A percentile compares a stretch with the other conserved stretches of the same genome.
phyloP scores from a whole-genome alignment of 306 rosid species.

The Vachellia collinsii region DNA sequence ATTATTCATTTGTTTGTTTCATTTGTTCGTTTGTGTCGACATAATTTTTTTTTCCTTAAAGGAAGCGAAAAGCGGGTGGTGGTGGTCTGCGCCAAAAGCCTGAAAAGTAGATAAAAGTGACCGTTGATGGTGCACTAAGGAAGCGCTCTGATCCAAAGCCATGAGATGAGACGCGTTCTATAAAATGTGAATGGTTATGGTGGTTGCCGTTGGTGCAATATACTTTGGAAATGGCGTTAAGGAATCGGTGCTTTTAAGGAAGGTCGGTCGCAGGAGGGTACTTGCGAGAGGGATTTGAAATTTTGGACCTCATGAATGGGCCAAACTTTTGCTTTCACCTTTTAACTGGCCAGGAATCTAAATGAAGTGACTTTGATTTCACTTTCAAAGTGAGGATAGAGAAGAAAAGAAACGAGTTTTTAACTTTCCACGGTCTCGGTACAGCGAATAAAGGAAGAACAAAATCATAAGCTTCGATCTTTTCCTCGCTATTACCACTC shows the following conservation, averaged over 20 bases:
- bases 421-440: background rate
- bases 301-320: background rate
- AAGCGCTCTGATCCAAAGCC: too few species aligned
- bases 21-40: constrained; percentile 21
- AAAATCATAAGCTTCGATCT: too few species aligned
- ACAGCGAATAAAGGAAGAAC: background rate
- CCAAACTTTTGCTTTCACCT: background rate
- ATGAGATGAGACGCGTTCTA: background rate
- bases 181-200: background rate
- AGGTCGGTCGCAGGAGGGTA: background rate
- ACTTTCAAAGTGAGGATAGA: background rate
- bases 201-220: constrained; percentile 22
- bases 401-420: background rate
- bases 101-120: constrained; percentile 24
- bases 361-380: background rate
- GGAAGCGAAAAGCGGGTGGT: background rate
- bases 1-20: constrained; percentile 22
- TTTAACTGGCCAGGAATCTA: background rate
- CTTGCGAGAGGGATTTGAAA: background rate
- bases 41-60: background rate
- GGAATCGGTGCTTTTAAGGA: constrained; percentile 11
- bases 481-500: too few species aligned
- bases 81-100: background rate
- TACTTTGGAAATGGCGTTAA: background rate
- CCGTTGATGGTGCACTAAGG: constrained; percentile 15